Evolutionary conservation across 306 rosid species (phyloP).

Genomic region (Dryas drummondii): DNA sequence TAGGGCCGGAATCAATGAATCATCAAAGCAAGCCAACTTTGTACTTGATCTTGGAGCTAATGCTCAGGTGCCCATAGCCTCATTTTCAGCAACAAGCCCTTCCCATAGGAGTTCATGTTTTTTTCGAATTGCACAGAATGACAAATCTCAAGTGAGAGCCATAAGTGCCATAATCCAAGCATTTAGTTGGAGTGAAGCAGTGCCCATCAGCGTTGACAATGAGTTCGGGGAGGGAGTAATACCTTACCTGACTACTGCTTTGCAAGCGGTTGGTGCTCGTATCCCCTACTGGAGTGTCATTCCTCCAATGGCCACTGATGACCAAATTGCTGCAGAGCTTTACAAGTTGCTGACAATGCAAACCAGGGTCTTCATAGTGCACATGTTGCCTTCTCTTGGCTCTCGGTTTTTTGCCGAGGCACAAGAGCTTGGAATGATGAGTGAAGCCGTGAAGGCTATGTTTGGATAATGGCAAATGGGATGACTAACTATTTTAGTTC

Average conservation of each 20-base stretch:
- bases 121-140: constrained; percentile 41
- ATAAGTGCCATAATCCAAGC: constrained; percentile 35
- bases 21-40: constrained; percentile 51
- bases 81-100: constrained; percentile 55
- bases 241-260: constrained; percentile 38
- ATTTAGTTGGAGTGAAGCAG: constrained; percentile 45
- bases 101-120: constrained; percentile 42
- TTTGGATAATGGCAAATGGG: constrained; percentile 50
- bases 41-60: constrained; percentile 45
- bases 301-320: no score
- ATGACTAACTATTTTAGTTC: constrained; percentile 24
- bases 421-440: constrained; percentile 48
- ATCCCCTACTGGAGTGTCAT: constrained; percentile 42
- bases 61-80: constrained; percentile 46
- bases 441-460: constrained; percentile 23
- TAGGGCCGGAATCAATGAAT: constrained; percentile 38
- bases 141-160: constrained; percentile 39
- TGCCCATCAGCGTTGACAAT: constrained; percentile 44
- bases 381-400: constrained; percentile 29
- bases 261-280: constrained; percentile 32
- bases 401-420: constrained; percentile 37
- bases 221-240: constrained; percentile 42
- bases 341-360: no score
- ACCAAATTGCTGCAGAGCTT: no score
- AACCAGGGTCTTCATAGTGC: constrained; percentile 53